Evolutionary conservation across 441 rosid species (phyloP).

Genomic region (Viola pubescens): DNA sequence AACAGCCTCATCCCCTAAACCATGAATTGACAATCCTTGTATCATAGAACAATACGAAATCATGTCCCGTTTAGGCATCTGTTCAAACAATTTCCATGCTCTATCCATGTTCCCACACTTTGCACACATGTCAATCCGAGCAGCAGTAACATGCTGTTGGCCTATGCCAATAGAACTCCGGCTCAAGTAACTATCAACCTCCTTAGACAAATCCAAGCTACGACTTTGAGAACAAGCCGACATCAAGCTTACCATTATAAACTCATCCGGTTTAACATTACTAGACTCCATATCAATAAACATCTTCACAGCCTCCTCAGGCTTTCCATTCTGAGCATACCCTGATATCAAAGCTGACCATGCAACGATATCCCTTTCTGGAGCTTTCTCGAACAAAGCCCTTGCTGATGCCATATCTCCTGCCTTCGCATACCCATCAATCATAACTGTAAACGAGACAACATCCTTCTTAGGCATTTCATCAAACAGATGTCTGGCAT

Average conservation of each 20-base stretch:
- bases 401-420: conserved; percentile 66
- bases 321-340: conserved; percentile 62
- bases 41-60: conserved; percentile 70
- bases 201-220: conserved; percentile 45
- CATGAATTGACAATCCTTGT: conserved; percentile 67
- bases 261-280: conserved; percentile 58
- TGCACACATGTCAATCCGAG: conserved; percentile 73
- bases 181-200: conserved; percentile 47
- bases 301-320: conserved; percentile 45
- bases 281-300: conserved; percentile 40
- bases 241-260: conserved; percentile 58
- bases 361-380: conserved; percentile 44
- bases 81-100: conserved; percentile 52
- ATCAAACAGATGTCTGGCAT: conserved; percentile 53
- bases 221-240: conserved; percentile 75
- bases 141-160: conserved; percentile 47
- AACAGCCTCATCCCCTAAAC: conserved; percentile 46
- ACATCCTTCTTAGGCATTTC: conserved; percentile 53
- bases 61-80: conserved; percentile 42
- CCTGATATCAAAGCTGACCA: conserved; percentile 76
- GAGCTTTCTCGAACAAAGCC: conserved; percentile 48
- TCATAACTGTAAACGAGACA: conserved; percentile 53
- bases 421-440: conserved; percentile 62
- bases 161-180: conserved; percentile 27
- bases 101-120: conserved; percentile 72